Base-by-base conservation (phyloP, 2,329 filamentous ascomycete genomes). In the Aspergillus ibericus region DNA sequence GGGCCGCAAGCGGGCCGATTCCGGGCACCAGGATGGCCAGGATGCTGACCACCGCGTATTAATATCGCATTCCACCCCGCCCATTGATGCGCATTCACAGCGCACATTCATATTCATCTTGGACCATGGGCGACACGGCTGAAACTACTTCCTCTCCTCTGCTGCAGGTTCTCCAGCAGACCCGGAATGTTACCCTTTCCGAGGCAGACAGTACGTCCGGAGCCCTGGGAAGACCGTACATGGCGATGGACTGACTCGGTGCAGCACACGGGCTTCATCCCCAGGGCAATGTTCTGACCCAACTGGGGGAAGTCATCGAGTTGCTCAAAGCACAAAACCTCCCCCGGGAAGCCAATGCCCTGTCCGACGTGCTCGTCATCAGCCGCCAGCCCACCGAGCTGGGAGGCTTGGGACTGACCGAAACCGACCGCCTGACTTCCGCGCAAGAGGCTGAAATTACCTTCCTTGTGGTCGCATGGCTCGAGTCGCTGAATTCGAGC, bases 401-500 rank as follows among this genome's bases (percentile, higher is more conserved):
- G 1, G 66, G 66, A 5, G 66, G 63, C 1, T 52, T 66, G 4
- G 64, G 61, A 5, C 32, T 68, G 13, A 22, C 38, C 0, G 13
- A 42, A 1, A 12, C 29, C 20, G 32, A n/a, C 1, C 9, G 12
- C 27, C 8, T 61, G 4, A 56, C 56, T 5, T 16, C 15, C 4
- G 48, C 62, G 4, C 58, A 68, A 35, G 55, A 65, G 49, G 56
- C 58, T 0, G 66, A 71, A 32, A 62, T 67, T 13, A 12, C 68
- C 1, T 72, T 72, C 55, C 59, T 71, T 13, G 58, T 66, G 4
- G 63, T 65, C 5, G 65, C 68, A 8, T 72, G 67, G 68, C 58
- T 72, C 9, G 66, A 70, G 46, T 58, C 70, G 1, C 60, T 72
- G 8, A 72, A 71, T 48, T 71, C 68, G 1, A 57, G 54, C 4